phyloP scores from a whole-genome alignment of 352 stramenopile species.

The Phytophthora meadii region DNA sequence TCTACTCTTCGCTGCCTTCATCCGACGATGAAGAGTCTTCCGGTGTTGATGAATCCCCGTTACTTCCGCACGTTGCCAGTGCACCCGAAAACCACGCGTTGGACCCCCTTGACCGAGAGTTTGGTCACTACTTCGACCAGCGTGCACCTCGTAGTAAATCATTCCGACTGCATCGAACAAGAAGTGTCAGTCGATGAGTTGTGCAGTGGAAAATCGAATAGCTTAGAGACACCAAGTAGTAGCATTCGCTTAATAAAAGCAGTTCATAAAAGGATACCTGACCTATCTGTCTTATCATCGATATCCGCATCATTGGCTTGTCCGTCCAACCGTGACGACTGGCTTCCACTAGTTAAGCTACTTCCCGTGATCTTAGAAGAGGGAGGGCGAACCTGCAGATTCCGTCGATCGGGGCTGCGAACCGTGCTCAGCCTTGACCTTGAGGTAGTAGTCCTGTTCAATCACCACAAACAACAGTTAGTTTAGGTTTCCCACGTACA shows the following conservation, averaged over 20 bases:
- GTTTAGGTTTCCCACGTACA: not conserved
- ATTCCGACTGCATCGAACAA: slow-evolving; percentile 10
- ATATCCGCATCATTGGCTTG: slow-evolving; percentile 15
- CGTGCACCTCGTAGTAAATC: slow-evolving; percentile 23
- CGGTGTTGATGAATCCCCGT: slow-evolving; percentile 49
- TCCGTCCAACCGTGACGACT: not conserved
- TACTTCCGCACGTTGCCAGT: slow-evolving; percentile 33
- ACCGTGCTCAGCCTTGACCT: slow-evolving; percentile 64
- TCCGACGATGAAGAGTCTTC: slow-evolving; percentile 73
- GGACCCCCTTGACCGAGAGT: slow-evolving; percentile 46
- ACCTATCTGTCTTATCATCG: slow-evolving; percentile 28
- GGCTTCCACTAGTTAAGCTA: slow-evolving; percentile 2
- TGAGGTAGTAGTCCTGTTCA: slow-evolving; percentile 75
- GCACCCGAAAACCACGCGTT: slow-evolving; percentile 12
- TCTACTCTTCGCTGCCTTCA: slow-evolving; percentile 66
- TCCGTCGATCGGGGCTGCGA: slow-evolving; percentile 28
- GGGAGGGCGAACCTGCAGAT: slow-evolving; percentile 56
- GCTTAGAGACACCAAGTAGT: slow-evolving; percentile 11
- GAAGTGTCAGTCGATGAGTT: slow-evolving; percentile 23
- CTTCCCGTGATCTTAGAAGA: slow-evolving; percentile 56
- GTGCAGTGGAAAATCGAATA: not conserved
- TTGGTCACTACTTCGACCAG: slow-evolving; percentile 49
- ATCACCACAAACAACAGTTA: slow-evolving; percentile 20
- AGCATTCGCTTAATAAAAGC: slow-evolving; percentile 37
- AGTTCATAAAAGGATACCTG: slow-evolving; percentile 32